Evolutionary conservation across 495 filamentous ascomycete genomes (phyloP).

Genomic region (Podospora bellae-mahoneyi): DNA sequence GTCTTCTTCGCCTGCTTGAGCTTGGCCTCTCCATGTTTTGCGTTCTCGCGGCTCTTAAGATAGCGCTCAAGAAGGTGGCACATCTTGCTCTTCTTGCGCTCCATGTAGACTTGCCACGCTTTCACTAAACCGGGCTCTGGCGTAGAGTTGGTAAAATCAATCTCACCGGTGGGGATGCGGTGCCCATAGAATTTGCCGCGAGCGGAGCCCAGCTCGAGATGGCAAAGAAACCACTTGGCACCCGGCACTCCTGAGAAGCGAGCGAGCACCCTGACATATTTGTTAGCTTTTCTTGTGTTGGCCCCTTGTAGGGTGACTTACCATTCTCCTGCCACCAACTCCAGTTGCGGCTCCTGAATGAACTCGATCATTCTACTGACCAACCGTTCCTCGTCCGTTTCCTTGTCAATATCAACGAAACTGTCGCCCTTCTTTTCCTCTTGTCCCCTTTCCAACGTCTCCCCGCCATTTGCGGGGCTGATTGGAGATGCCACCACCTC

Average conservation of each 20-base stretch:
- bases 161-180: conserved; percentile 38
- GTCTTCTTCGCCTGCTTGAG: background rate
- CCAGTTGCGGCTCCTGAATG: conserved; percentile 39
- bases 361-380: conserved; percentile 43
- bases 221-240: conserved; percentile 49
- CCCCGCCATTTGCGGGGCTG: no score
- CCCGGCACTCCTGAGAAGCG: conserved; percentile 41
- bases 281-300: no score
- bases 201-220: conserved; percentile 40
- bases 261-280: conserved; percentile 33
- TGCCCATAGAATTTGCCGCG: conserved; percentile 38
- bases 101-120: conserved; percentile 43
- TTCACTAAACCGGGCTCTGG: conserved; percentile 37
- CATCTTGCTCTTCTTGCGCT: conserved; percentile 39
- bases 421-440: background rate
- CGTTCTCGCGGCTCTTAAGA: conserved; percentile 18
- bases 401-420: background rate
- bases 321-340: conserved; percentile 46
- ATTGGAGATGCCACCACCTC: background rate
- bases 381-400: conserved; percentile 31
- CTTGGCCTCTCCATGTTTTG: conserved; percentile 18
- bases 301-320: no score
- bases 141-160: conserved; percentile 37
- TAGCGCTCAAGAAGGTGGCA: conserved; percentile 33
- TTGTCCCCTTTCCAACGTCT: conserved; percentile 3